Evolutionary conservation across 257 asterid genomes (phyloP).

Genomic region (Handroanthus guayacan): DNA sequence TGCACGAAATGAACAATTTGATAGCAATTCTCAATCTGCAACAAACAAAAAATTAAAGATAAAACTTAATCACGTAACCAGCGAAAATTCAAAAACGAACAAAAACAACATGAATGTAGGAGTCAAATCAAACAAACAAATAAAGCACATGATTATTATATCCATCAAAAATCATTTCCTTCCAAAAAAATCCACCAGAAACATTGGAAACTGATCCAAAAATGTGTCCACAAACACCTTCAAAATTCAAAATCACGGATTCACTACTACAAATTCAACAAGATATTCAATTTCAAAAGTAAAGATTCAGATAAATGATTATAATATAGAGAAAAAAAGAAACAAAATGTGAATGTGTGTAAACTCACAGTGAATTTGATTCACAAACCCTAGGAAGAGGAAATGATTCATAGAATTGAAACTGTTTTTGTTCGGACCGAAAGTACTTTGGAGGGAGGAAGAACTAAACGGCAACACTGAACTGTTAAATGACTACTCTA

Average conservation of each 20-base stretch:
- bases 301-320: neutral
- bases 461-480: neutral
- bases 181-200: constrained; percentile 9
- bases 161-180: neutral
- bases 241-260: constrained; percentile 12
- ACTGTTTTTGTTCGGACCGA: constrained; percentile 2
- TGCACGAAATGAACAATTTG: constrained; percentile 13
- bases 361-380: constrained; percentile 27
- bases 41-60: neutral
- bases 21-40: constrained; percentile 33
- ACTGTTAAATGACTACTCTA: constrained; percentile 30
- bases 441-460: constrained; percentile 3
- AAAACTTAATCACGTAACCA: constrained; percentile 6
- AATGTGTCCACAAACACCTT: constrained; percentile 15
- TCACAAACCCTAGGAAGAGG: constrained; percentile 40
- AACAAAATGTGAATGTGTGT: neutral
- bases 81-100: neutral
- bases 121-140: constrained; percentile 21
- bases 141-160: neutral
- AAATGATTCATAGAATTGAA: constrained; percentile 3
- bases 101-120: neutral
- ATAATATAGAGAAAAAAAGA: neutral
- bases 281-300: constrained; percentile 7
- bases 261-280: constrained; percentile 17
- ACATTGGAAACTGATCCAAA: constrained; percentile 11